These are phyloP conservation scores for Ophiostoma sp. DNA, from an alignment of 2,329 filamentous ascomycete species.

Conservation along the genomic window DNA sequence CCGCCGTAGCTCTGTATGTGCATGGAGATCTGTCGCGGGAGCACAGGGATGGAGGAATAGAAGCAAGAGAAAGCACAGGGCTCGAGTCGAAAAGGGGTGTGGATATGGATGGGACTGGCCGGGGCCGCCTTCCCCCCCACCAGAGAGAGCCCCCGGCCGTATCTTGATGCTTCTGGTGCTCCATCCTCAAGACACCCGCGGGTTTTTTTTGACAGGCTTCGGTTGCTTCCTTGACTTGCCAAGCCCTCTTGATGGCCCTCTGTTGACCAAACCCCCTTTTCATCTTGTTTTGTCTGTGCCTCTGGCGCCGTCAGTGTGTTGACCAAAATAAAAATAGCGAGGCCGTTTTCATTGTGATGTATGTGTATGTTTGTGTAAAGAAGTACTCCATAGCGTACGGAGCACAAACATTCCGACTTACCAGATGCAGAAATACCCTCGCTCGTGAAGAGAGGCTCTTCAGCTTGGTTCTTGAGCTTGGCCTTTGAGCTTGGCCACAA, in stretches of 20 bases:
- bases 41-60: conserved; percentile 6
- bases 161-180: conserved; percentile 13
- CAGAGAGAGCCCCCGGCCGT: background rate
- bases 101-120: background rate
- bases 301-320: conserved; percentile 1
- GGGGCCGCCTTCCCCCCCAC: background rate
- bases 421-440: conserved; percentile 7
- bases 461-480: no score
- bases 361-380: no score
- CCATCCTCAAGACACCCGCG: background rate
- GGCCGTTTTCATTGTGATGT: background rate
- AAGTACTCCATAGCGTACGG: background rate
- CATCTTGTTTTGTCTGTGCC: conserved; percentile 18
- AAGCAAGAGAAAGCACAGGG: background rate
- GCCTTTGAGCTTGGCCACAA: background rate
- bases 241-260: conserved; percentile 3
- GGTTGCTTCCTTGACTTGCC: background rate
- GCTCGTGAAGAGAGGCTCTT: background rate
- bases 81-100: background rate
- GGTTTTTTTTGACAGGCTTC: background rate
- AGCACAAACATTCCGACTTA: background rate
- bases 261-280: background rate
- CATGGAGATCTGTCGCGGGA: conserved; percentile 21
- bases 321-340: conserved; percentile 15
- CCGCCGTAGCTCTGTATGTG: conserved; percentile 18